Base-by-base conservation (phyloP, 371 early-diverging fungal genomes). In the Funneliformis caledonium region DNA sequence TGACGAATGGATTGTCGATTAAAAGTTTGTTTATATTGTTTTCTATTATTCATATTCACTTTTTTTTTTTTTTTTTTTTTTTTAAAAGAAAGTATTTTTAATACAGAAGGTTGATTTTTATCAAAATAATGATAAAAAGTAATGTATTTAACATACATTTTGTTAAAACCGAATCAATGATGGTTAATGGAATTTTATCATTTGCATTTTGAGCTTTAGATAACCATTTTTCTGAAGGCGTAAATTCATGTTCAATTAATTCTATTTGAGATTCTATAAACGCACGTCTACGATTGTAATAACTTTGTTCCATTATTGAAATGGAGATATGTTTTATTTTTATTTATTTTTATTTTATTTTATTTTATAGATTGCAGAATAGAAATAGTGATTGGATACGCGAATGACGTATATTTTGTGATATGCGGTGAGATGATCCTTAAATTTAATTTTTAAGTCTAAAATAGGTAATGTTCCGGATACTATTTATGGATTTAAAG, bases 241-340 rank as follows among this genome's bases (percentile, higher is more conserved):
- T 65, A 31, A 77, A 78, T 19, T 65, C 52, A 37, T 78, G 78
- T 33, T 50, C 22, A 56, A 78, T 43, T 12, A 78, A 33, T 31
- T n/a, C 14, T 33, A 78, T 78, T 68, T 78, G 78, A 16, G 65
- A 52, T 68, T 64, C 68, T 68, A 78, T 78, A 68, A 78, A 78
- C 19, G 60, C 61, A 48, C 62, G 61, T 76, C 22, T 76, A 22
- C 62, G 37, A 76, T 62, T 31, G 45, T 62, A 76, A 52, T 72
- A 72, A 52, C 16, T 52, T 56, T 56, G 56, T 70, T 70, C 67
- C 67, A 67, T 67, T 67, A n/a, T 56, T 14, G 14, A 50, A 4
- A 16, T 14, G 52, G 4, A 26, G 26, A 26, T 26, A 26, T 26
- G 26, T 26, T 26, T 26, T 26, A 26, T 26, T 26, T 26, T 26